phyloP scores from a whole-genome alignment of 345 rosid species.

The Dipteronia sinensis region DNA sequence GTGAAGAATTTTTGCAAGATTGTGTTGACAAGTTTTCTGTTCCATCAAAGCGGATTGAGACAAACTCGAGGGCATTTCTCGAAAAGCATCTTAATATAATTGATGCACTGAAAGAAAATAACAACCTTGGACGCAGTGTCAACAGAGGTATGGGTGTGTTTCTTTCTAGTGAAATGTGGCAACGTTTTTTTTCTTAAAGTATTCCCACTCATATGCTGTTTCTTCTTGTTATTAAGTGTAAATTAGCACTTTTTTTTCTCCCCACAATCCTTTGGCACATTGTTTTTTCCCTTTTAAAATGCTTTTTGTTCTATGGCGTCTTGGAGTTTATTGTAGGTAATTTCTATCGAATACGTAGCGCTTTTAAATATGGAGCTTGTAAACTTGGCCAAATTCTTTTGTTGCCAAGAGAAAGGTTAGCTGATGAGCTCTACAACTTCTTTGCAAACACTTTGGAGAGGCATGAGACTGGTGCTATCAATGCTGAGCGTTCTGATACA shows the following conservation, averaged over 20 bases:
- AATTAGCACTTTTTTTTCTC: not conserved
- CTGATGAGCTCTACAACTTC: constrained; percentile 34
- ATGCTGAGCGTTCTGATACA: constrained; percentile 15
- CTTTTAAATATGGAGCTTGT: constrained; percentile 39
- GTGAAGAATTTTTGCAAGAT: constrained; percentile 34
- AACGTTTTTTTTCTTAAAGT: not conserved
- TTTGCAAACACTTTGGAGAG: constrained; percentile 40
- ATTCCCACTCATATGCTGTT: not conserved
- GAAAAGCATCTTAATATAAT: constrained; percentile 46
- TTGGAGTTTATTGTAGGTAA: constrained; percentile 24
- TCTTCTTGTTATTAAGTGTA: not conserved
- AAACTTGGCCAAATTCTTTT: constrained; percentile 39
- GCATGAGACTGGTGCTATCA: constrained; percentile 19
- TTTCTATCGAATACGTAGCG: constrained; percentile 37
- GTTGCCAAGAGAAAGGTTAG: constrained; percentile 29
- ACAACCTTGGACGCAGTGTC: constrained; percentile 48
- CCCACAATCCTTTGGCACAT: not conserved
- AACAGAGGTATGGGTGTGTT: constrained; percentile 35
- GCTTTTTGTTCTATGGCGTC: not conserved
- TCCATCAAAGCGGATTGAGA: constrained; percentile 28
- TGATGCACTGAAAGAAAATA: constrained; percentile 40
- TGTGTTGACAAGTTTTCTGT: constrained; percentile 34
- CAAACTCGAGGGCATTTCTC: constrained; percentile 28
- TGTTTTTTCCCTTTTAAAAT: not conserved
- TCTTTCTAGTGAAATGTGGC: not conserved